Base-by-base conservation (phyloP, 768 basidiomycete species). In the Phylloporus sp. region DNA sequence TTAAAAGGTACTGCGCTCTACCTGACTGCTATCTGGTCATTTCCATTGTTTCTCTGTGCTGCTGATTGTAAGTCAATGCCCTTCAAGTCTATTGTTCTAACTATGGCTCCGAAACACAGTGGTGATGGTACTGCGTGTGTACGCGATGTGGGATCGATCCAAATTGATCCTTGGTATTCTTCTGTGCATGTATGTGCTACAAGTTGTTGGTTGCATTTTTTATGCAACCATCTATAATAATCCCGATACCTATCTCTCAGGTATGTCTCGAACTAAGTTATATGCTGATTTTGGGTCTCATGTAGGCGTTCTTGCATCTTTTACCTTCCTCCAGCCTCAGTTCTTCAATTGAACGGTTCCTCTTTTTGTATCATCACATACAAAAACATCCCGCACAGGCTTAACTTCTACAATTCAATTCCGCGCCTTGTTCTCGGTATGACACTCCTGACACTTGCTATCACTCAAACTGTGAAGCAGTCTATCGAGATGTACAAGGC, bases 71-170 rank as follows among this genome's bases (percentile, higher is more conserved):
- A 44, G 53, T 48, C 11, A 9, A 3, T 8, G 1, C 22, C 17
- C 11, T 17, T 11, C 18, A 7, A 4, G 23, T 38, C 11, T 3
- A 13, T 18, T 18, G 0, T 5, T 6, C 6, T 29, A 7, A 29
- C 0, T 6, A 15, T 15, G 29, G 6, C 6, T 21, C 23, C 3
- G 9, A 11, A 17, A 20, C 5, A 24, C 14, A 54, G 53, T 28
- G 4, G 9, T 48, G 14, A 54, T 54, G 46, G 45, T 54, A 9
- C 20, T 41, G 6, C 39, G 39, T 2, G 39, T 41, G 3, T 41
- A 31, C 15, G 28, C 39, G n/a, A 29, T 41, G 28, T 41, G 39
- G 39, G 31, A 41, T 22, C 17, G 5, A 22, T 41, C 39, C 18
- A 41, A 8, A 21, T 8, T 18, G 11, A 17, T 38, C 24, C 13